Percentiles rank a stretch among this genome's conserved stretches.
Conservation (phyloP, 805 yeast species). For the Zygosaccharomyces siamensis region DNA sequence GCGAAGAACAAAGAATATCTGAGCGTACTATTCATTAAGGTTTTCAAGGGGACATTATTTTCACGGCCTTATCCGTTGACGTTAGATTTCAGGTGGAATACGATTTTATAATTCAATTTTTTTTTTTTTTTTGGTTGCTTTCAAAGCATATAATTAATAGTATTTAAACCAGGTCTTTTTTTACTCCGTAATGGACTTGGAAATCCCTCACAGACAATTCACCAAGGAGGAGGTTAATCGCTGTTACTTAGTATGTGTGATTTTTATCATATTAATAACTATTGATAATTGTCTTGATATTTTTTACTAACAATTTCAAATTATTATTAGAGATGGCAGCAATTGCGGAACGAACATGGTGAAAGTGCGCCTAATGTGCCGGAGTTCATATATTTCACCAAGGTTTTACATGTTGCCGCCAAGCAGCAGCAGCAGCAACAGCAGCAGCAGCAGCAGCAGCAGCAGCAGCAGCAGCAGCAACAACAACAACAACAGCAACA, state of each 20-base stretch:
- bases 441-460: slow-evolving; percentile 20
- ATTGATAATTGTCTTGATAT: not conserved
- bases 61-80: not conserved
- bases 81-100: not conserved
- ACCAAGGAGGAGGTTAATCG: slow-evolving; percentile 37
- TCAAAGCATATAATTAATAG: not conserved
- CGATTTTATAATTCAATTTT: not conserved
- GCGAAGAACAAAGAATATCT: not conserved
- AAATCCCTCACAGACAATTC: slow-evolving; percentile 31
- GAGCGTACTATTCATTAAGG: not conserved
- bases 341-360: slow-evolving; percentile 34
- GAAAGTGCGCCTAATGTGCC: slow-evolving; percentile 34
- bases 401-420: slow-evolving; percentile 34
- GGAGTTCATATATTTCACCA: slow-evolving; percentile 35
- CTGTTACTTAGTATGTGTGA: slow-evolving; percentile 27
- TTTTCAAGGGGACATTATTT: not conserved
- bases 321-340: slow-evolving; percentile 32
- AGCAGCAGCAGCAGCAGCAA: slow-evolving; percentile 14
- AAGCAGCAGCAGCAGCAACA: slow-evolving; percentile 33
- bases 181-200: slow-evolving; percentile 20
- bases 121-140: not conserved
- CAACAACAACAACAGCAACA: slow-evolving; percentile 5
- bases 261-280: not conserved
- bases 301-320: slow-evolving; percentile 8
- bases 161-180: not conserved